Evolutionary conservation across 352 stramenopile species (phyloP).

Genomic region (Pythium monospermum): DNA sequence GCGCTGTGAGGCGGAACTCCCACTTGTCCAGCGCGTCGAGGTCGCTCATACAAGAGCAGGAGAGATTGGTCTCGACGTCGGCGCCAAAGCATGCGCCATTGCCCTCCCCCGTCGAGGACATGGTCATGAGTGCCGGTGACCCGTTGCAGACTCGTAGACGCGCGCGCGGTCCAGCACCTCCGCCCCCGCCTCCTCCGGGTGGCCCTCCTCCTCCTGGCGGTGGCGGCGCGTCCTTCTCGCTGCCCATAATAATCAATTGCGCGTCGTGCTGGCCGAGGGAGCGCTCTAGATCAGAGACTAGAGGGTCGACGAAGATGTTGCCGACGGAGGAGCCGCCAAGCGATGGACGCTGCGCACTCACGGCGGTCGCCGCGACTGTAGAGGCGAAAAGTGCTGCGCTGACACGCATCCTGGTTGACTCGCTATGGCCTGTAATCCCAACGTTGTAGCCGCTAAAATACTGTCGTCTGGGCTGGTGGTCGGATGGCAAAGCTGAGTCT

Average conservation of each 20-base stretch:
- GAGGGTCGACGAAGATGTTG: not conserved
- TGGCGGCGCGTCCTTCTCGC: not conserved
- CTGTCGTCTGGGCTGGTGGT: too few species aligned
- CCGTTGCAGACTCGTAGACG: conserved; percentile 14
- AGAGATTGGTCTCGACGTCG: conserved; percentile 7
- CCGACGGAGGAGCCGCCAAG: too few species aligned
- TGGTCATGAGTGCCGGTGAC: conserved; percentile 7
- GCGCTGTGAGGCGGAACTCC: conserved; percentile 4
- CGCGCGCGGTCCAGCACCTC: not conserved
- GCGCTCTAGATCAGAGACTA: not conserved
- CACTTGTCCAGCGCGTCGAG: not conserved
- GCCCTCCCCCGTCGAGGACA: not conserved
- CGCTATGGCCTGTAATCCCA: too few species aligned
- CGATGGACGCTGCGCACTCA: too few species aligned
- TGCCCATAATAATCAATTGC: conserved; percentile 12
- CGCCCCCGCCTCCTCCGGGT: not conserved
- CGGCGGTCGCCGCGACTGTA: too few species aligned
- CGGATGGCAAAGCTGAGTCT: too few species aligned
- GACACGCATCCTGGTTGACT: too few species aligned
- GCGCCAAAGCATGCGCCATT: conserved; percentile 13
- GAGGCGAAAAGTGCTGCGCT: too few species aligned
- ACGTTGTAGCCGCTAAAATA: too few species aligned
- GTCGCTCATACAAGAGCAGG: conserved; percentile 9
- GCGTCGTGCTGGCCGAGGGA: not conserved
- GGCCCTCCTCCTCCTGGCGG: conserved; percentile 4